These are phyloP conservation scores for Gastrodia elata DNA, from an alignment of 106 monocot species.

Conservation along the genomic window DNA sequence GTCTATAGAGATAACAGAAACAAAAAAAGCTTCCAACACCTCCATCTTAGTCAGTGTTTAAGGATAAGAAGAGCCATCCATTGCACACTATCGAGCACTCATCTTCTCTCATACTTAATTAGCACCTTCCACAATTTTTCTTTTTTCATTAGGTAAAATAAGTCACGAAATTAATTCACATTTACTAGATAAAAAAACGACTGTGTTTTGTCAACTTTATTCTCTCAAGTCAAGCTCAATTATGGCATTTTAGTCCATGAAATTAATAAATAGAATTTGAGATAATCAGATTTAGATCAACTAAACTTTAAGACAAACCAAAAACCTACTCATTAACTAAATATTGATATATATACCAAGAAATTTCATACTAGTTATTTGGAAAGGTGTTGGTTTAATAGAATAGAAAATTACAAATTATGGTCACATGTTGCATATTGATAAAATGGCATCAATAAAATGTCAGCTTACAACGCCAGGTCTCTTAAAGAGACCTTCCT, in stretches of 20 bases:
- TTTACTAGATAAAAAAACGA: neutral
- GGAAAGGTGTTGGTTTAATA: neutral
- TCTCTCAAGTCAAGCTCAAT: neutral
- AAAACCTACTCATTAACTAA: neutral
- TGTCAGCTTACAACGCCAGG: conserved; percentile 48
- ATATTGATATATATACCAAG: neutral
- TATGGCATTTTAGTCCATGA: neutral
- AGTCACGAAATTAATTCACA: too few species aligned
- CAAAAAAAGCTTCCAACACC: neutral
- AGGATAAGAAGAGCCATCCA: neutral
- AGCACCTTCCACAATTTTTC: neutral
- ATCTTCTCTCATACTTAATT: neutral
- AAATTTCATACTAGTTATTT: neutral
- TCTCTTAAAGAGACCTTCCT: conserved; percentile 45
- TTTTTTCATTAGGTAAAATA: neutral
- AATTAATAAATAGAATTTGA: too few species aligned
- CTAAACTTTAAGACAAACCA: neutral
- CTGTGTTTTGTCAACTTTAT: neutral
- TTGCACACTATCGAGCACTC: neutral
- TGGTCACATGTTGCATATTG: neutral
- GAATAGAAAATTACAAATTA: neutral
- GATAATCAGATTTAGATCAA: neutral
- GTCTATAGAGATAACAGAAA: neutral
- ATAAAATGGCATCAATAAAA: neutral
- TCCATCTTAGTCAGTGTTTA: neutral